Evolutionary conservation across 345 rosid species (phyloP), one percentile per base, ranked within the genome.

Genomic region (Gossypium mustelinum): DNA sequence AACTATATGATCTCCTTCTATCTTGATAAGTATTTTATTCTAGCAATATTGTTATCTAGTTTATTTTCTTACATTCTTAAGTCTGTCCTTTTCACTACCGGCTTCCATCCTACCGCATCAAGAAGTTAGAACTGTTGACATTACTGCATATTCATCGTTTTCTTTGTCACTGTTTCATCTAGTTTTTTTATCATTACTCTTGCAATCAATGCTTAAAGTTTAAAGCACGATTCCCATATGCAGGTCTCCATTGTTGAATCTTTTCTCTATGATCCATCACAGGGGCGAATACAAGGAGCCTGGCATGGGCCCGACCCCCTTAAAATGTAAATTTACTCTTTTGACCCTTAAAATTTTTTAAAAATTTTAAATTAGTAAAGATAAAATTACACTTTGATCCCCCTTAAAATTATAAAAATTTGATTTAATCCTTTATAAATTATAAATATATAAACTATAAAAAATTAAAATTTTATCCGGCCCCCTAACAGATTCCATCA

Each of bases 241-340:
- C 90, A 95, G 99, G 92, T 95, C 65, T 79, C 93, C 68, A 84
- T 93, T 78, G 83, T 91, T 82, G 99, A 98, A 74, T 87, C 94
- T 70, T 95, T 95, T 88, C 90, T 89, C 39, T 95, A 92, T 75
- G 85, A 87, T 83, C 88, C 98, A 51, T 88, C 83, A 48, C 22
- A 20, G 22, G 22, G 22, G 22, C 22, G 22, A 20, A 20, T 20
- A 20, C 22, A 20, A 20, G 22, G 22, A 20, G 22, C 22, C 22
- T 20, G 22, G 22, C 22, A 20, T 20, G 22, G 22, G 22, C 22
- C 22, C 22, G 22, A 20, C 1, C 22, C 22, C 22, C 1, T 20
- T 20, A 20, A 20, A 20, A 20, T 20, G 22, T 20, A 20, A 20
- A 20, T 20, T 20, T 20, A 20, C 22, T 20, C 22, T 20, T 20